Evolutionary conservation across 257 asterid genomes (phyloP), one percentile per base, ranked within the genome.

Genomic region (Solanum lycopersicoides): DNA sequence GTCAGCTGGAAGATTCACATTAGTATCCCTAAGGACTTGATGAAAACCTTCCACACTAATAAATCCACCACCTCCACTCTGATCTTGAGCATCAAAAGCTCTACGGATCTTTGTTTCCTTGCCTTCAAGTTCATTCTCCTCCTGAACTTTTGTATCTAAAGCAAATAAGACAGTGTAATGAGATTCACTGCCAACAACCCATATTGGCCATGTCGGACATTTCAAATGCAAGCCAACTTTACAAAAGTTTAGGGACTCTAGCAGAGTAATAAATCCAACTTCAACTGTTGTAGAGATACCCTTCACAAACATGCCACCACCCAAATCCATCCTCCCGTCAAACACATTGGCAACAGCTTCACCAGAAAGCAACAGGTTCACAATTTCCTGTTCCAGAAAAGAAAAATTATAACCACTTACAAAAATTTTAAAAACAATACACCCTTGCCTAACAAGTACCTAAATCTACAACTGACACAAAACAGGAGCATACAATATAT

Each of bases 21-120:
- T 87, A 13, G 96, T 88, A 69, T 96, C 98, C 83, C 89, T 89
- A 50, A 96, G 89, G 65, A 97, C 99, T 90, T 92, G 95, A 90
- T 92, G 98, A 91, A 97, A 94, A 85, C 96, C 95, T 87, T 97
- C 99, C 11, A 92, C 98, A 11, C 96, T 90, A n/a, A 97, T 94
- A 94, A 97, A 97, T 42, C 99, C 99, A 56, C 99, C 99, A 72
- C 99, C 99, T 85, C 99, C 99, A 60, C 99, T 97, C 89, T 96
- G 99, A 88, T 97, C 99, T 41, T 94, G 98, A 41, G 94, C 95
- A 87, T 97, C 98, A 76, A 97, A 97, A 44, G 98, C 96, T 92
- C 98, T 91, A 30, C 99, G 96, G 88, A 96, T 93, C 86, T 92
- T 93, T 23, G 98, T 32, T 89, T 97, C 98, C 87, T 99, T 89